Evolutionary conservation across 2,329 filamentous ascomycete species (phyloP), one percentile per base, ranked within the genome.

Genomic region (Colletotrichum sp.): DNA sequence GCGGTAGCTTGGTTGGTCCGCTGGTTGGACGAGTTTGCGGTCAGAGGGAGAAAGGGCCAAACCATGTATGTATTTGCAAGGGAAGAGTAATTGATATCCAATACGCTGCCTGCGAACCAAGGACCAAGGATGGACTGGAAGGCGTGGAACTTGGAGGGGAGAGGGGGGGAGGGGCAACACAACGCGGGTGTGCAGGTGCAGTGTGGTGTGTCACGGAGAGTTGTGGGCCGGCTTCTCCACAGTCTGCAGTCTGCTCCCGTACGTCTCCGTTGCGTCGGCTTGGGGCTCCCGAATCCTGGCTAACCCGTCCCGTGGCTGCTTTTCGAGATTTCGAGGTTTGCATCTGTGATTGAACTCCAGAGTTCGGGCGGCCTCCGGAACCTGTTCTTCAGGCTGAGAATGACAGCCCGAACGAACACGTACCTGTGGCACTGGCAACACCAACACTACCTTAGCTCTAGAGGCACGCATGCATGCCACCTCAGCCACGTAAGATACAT

Each of bases 201-300:
- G 26, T 26, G 30, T 32, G 30, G 32, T 18, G 28, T n/a, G 39
- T 48, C 18, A 44, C 28, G 44, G 64, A 67, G 44, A 32, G 28
- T 4, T 52, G 39, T 67, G 36, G 59, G 34, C 60, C 60, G 9
- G 32, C 16, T 28, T 71, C 63, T 57, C 69, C 72, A 75, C 72
- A 68, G 44, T 68, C 72, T 75, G 69, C 72, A 32, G 55, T 65
- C 55, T 44, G 66, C 63, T 44, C 67, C 72, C 72, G 72, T 72
- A 65, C 64, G 72, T 68, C 72, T 67, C 69, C 72, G 69, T 75
- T 55, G 63, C 63, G 68, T 75, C 72, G 69, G 72, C 72, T 63
- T 75, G 55, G 69, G 34, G 48, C 62, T 68, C 62, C 72, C 69
- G 72, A 75, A 75, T 44, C 63, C 69, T 75, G 72, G 69, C 63